A percentile compares a stretch with the other conserved stretches of the same genome.
phyloP scores from a whole-genome alignment of 805 yeast genomes.

The Starmera pachycereana region DNA sequence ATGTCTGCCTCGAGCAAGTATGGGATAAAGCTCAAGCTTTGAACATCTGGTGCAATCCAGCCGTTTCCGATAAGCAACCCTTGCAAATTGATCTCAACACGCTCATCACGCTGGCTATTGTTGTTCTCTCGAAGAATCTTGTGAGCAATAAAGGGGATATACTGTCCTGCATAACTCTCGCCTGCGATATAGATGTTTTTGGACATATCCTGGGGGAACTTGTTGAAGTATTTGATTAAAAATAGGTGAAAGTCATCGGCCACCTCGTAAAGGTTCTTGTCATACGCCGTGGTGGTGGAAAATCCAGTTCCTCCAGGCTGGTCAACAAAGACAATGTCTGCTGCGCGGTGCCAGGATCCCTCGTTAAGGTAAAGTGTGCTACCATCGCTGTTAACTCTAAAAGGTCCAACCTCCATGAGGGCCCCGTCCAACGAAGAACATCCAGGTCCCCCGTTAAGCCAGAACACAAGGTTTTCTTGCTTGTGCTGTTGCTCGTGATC shows the following conservation, averaged over 20 bases:
- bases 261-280: conserved; percentile 44
- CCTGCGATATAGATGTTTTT: conserved; percentile 79
- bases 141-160: conserved; percentile 78
- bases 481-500: conserved; percentile 7
- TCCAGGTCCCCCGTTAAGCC: conserved; percentile 99
- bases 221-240: conserved; percentile 49
- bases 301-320: conserved; percentile 96
- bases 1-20: conserved; percentile 52
- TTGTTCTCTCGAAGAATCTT: conserved; percentile 35
- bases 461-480: conserved; percentile 45
- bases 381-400: conserved; percentile 40
- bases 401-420: conserved; percentile 84
- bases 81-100: conserved; percentile 31
- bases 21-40: conserved; percentile 72
- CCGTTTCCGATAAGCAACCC: conserved; percentile 86
- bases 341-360: conserved; percentile 79
- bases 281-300: conserved; percentile 50
- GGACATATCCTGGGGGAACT: conserved; percentile 61
- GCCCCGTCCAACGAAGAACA: conserved; percentile 98
- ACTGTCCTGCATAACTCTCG: conserved; percentile 96
- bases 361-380: conserved; percentile 41
- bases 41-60: conserved; percentile 85
- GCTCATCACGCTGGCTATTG: conserved; percentile 23
- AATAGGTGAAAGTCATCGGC: conserved; percentile 55
- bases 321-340: conserved; percentile 78